Base-by-base conservation (phyloP, 768 basidiomycete genomes). In the Termitomyces sp. region DNA sequence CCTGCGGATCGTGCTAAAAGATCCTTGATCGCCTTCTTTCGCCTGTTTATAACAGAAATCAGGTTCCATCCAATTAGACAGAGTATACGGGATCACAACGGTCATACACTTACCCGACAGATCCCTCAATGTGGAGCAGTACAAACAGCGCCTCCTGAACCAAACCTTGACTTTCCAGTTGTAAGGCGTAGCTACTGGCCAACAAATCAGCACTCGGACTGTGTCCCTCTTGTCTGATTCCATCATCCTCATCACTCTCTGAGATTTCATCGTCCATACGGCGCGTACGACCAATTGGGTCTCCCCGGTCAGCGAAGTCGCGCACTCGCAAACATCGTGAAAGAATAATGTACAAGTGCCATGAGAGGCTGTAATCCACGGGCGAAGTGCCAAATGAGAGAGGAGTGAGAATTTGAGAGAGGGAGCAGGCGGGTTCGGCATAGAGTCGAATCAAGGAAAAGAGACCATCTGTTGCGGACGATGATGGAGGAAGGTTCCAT, bases 321-420 rank as follows among this genome's bases (percentile, higher is more conserved):
- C 94, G 83, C 37, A 89, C 73, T 28, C 87, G 79, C 74, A 97
- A 85, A 59, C 88, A 90, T 26, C 88, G 81, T 16, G 94, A 89
- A 48, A 98, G 75, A 34, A 98, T 75, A 55, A 94, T 82, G 69
- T 96, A 98, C 34, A 98, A 67, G 72, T 98, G 94, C 96, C 96
- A 99, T 7, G 90, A 80, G 55, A 97, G 74, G 22, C 92, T 84
- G 68, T 84, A 87, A 69, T 95, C 94, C n/a, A 84, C 70, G 0
- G 88, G 87, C 6, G 85, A 87, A 2, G 88, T 72, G 1, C 85
- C 81, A 62, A 90, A 92, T 24, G 90, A 90, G 8, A 86, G 73
- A 0, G 94, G 88, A 12, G 80, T 72, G 9, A 95, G 82, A 3
- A 86, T 78, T 37, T 78, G 85, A 54, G 81, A 95, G 53, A 83